Evolutionary conservation across 2,329 filamentous ascomycete genomes (phyloP).

Genomic region (Nothophaeocryptopus gaeumannii): DNA sequence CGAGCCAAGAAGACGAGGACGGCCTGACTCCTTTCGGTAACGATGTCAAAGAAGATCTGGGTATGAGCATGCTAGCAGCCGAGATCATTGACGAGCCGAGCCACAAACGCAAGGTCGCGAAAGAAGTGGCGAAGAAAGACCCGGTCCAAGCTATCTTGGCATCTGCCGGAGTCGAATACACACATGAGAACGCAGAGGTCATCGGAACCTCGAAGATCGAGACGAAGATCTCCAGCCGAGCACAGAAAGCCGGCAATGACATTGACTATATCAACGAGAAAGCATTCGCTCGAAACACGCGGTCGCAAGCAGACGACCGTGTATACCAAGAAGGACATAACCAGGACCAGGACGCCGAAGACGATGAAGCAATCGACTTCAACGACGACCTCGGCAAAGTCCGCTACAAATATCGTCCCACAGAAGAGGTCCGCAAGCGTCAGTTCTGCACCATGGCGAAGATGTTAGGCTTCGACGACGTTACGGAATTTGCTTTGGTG

Average conservation of each 20-base stretch:
- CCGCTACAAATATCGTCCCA: constrained; percentile 67
- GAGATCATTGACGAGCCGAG: constrained; percentile 48
- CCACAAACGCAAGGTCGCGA: constrained; percentile 37
- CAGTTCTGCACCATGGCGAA: constrained; percentile 91
- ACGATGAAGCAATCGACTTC: constrained; percentile 28
- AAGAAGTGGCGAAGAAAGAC: constrained; percentile 51
- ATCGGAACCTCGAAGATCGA: constrained; percentile 92
- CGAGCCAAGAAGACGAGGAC: constrained; percentile 53
- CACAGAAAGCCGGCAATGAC: constrained; percentile 60
- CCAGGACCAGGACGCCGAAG: constrained; percentile 1
- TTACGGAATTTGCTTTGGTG: constrained; percentile 80
- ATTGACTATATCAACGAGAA: constrained; percentile 49
- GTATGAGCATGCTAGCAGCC: constrained; percentile 69
- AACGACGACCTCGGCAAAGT: constrained; percentile 35
- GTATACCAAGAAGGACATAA: constrained; percentile 11
- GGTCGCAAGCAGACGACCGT: constrained; percentile 32
- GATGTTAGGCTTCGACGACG: constrained; percentile 71
- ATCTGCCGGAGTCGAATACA: constrained; percentile 86
- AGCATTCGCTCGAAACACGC: constrained; percentile 42
- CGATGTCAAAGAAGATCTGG: constrained; percentile 59
- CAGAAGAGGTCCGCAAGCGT: constrained; percentile 67
- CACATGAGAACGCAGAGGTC: constrained; percentile 93
- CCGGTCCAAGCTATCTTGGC: constrained; percentile 85
- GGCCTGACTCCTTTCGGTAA: constrained; percentile 37
- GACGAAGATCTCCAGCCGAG: constrained; percentile 73